Conservation (phyloP, 208 protist species). For the Ichthyophonus hoferi region DNA sequence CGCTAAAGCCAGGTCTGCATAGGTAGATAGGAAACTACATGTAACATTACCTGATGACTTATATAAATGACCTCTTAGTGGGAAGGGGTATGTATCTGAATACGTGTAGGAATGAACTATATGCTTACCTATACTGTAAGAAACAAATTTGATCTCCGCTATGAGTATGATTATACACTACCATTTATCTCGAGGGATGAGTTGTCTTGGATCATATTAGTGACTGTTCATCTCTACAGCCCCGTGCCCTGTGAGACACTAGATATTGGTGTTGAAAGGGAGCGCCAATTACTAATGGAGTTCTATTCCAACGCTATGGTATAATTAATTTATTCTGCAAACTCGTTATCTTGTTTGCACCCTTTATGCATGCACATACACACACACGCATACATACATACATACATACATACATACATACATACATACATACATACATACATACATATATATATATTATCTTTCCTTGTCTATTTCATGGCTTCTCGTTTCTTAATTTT, state of each 20-base stretch:
- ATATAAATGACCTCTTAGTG: too few species aligned
- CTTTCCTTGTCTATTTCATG: background rate
- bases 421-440: background rate
- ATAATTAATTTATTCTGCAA: background rate
- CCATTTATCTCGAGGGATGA: background rate
- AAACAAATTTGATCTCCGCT: background rate
- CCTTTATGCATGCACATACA: background rate
- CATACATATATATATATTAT: background rate
- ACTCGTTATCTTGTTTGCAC: background rate
- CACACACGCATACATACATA: background rate
- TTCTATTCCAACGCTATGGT: background rate
- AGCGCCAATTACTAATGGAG: background rate
- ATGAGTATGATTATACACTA: background rate
- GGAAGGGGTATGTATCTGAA: too few species aligned
- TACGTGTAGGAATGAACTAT: too few species aligned
- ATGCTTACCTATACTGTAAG: too few species aligned
- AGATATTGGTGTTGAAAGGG: background rate
- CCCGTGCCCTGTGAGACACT: background rate
- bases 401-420: slow-evolving; percentile 8
- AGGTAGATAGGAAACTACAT: background rate
- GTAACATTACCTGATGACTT: too few species aligned
- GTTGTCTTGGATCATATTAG: too few species aligned
- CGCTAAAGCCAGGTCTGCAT: background rate
- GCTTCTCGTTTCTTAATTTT: background rate
- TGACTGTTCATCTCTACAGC: background rate